Evolutionary conservation across 352 stramenopile genomes (phyloP).

Genomic region (Pythium monospermum): DNA sequence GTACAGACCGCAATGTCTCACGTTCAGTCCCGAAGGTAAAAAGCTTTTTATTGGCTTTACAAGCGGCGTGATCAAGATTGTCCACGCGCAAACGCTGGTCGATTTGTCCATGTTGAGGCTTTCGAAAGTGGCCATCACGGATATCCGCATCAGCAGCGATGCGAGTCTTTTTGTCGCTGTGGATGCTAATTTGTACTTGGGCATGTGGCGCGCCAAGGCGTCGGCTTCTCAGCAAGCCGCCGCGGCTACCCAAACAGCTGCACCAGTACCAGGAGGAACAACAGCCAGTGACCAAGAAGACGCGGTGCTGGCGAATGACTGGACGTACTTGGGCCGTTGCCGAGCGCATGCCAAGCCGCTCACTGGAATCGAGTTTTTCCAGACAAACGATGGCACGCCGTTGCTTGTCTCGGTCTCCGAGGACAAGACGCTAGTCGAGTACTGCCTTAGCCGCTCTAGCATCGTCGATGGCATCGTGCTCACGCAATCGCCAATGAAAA

Average conservation of each 20-base stretch:
- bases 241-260: too few relatives aligned
- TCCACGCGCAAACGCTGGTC: slow-evolving; percentile 71
- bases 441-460: slow-evolving; percentile 79
- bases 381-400: slow-evolving; percentile 59
- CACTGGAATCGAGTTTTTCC: slow-evolving; percentile 86
- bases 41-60: slow-evolving; percentile 87
- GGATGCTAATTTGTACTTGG: slow-evolving; percentile 68
- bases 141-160: slow-evolving; percentile 72
- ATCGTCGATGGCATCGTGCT: slow-evolving; percentile 86
- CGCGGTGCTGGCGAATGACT: slow-evolving; percentile 27
- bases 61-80: slow-evolving; percentile 80
- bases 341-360: slow-evolving; percentile 74
- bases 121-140: slow-evolving; percentile 66
- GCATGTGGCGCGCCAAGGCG: slow-evolving; percentile 67
- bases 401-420: slow-evolving; percentile 84
- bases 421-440: slow-evolving; percentile 87
- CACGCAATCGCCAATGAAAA: slow-evolving; percentile 47
- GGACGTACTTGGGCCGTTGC: slow-evolving; percentile 83
- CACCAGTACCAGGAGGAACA: too few relatives aligned
- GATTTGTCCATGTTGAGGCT: slow-evolving; percentile 68
- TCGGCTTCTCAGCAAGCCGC: slow-evolving; percentile 12
- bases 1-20: slow-evolving; percentile 70
- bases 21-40: slow-evolving; percentile 71
- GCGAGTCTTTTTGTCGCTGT: slow-evolving; percentile 71
- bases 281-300: neutral